These are phyloP conservation scores for Coprinopsis marcescibilis DNA, from an alignment of 768 basidiomycete genomes.

Conservation along the genomic window DNA sequence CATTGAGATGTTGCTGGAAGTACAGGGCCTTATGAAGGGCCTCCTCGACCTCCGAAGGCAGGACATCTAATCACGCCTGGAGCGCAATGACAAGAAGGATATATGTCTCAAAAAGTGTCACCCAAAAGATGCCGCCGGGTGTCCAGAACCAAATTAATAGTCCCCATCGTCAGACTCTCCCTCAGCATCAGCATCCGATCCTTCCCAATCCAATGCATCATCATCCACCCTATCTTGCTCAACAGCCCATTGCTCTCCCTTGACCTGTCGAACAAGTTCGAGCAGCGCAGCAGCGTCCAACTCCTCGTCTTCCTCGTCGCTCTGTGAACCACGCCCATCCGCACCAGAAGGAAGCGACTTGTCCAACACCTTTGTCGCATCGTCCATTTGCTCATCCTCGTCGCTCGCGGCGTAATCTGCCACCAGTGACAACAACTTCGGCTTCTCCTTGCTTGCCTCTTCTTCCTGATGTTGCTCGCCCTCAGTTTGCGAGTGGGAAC, in stretches of 20 bases:
- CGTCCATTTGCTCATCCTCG: not conserved
- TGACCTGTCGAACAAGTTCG: conserved; percentile 11
- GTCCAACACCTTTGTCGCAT: conserved; percentile 33
- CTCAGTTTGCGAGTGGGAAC: too few species aligned
- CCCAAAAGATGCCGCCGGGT: not conserved
- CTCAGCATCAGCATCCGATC: conserved; percentile 10
- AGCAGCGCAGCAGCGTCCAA: conserved; percentile 14
- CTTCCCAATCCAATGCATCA: conserved; percentile 8
- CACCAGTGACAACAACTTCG: conserved; percentile 34
- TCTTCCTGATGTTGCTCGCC: conserved; percentile 36
- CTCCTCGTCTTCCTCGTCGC: conserved; percentile 11
- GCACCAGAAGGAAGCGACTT: conserved; percentile 41
- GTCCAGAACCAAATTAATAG: not conserved
- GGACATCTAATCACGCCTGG: conserved; percentile 41
- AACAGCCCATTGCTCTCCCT: conserved; percentile 12
- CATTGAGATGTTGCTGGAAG: conserved; percentile 72
- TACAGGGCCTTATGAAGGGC: conserved; percentile 82
- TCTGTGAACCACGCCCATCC: conserved; percentile 23
- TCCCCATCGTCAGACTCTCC: conserved; percentile 7
- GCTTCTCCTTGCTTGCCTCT: conserved; percentile 26
- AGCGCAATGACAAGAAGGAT: too few species aligned
- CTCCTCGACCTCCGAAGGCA: conserved; percentile 71
- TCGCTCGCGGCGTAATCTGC: conserved; percentile 18
- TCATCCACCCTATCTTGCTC: conserved; percentile 18
- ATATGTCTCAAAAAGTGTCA: not conserved